Evolutionary conservation across 2,329 filamentous ascomycete species (phyloP).

Genomic region (Mycosphaerella sp.): DNA sequence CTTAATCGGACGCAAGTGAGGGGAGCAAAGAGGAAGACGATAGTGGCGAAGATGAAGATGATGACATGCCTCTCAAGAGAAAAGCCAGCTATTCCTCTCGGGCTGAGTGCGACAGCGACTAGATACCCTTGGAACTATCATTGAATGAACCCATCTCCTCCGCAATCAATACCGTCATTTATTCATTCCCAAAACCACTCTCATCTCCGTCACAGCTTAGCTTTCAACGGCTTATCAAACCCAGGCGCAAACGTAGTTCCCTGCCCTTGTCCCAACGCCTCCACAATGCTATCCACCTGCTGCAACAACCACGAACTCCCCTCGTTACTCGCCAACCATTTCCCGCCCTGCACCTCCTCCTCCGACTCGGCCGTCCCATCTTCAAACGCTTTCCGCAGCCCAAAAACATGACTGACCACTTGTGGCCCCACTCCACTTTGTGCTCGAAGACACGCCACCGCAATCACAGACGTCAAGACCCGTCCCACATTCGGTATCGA

Average conservation of each 20-base stretch:
- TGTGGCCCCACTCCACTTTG: conserved; percentile 80
- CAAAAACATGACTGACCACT: conserved; percentile 75
- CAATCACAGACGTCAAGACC: conserved; percentile 65
- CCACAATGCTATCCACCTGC: conserved; percentile 56
- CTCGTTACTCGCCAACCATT: conserved; percentile 60
- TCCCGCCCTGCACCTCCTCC: conserved; percentile 51
- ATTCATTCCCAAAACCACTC: no score
- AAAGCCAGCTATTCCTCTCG: neutral
- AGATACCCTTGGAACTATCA: neutral
- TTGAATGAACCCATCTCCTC: neutral
- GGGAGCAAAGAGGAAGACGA: neutral
- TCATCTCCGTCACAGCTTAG: conserved; percentile 33
- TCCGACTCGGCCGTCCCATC: conserved; percentile 53
- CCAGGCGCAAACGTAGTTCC: conserved; percentile 54
- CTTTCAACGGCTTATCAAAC: conserved; percentile 36
- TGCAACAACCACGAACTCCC: conserved; percentile 58
- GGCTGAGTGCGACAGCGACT: neutral
- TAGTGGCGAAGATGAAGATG: neutral
- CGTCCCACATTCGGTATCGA: conserved; percentile 55
- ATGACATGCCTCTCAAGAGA: neutral
- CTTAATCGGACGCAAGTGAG: neutral
- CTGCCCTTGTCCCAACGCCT: conserved; percentile 40
- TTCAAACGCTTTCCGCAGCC: conserved; percentile 66
- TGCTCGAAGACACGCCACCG: conserved; percentile 65
- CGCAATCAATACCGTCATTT: no score